Percentiles rank a stretch among this genome's conserved stretches.
phyloP scores from a whole-genome alignment of 2,329 filamentous ascomycete genomes.

The Claviceps sp. region DNA sequence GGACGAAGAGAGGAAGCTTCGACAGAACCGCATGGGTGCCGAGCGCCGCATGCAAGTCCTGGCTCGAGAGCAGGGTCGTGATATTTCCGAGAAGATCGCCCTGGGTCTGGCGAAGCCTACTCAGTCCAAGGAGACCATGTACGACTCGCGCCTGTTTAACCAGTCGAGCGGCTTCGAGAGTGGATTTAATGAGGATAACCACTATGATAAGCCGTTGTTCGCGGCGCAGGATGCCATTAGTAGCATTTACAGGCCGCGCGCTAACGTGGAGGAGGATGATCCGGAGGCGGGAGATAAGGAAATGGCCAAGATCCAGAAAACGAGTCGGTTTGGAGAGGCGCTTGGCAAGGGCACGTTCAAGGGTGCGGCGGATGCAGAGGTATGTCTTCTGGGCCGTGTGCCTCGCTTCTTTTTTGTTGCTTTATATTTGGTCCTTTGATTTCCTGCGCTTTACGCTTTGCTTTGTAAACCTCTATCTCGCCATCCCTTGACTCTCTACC shows the following conservation, averaged over 20 bases:
- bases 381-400: conserved; percentile 24
- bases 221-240: conserved; percentile 89
- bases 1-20: conserved; percentile 78
- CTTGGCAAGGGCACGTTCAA: conserved; percentile 85
- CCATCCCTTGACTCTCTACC: background rate
- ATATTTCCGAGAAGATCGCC: conserved; percentile 94
- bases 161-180: conserved; percentile 80
- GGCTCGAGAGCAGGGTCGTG: conserved; percentile 87
- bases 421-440: too few relatives aligned
- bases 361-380: conserved; percentile 71
- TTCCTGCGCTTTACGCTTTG: too few relatives aligned
- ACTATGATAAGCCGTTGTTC: conserved; percentile 94
- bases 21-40: conserved; percentile 89
- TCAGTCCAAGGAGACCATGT: conserved; percentile 86
- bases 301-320: conserved; percentile 79
- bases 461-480: too few relatives aligned
- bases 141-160: conserved; percentile 91
- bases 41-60: conserved; percentile 86
- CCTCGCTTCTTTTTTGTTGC: too few relatives aligned
- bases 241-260: conserved; percentile 78
- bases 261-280: conserved; percentile 62
- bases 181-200: conserved; percentile 95
- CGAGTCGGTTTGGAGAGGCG: conserved; percentile 71
- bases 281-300: conserved; percentile 69
- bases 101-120: conserved; percentile 91